Conservation (phyloP, 1,284 basidiomycete genomes). For the Marasmius oreades region DNA sequence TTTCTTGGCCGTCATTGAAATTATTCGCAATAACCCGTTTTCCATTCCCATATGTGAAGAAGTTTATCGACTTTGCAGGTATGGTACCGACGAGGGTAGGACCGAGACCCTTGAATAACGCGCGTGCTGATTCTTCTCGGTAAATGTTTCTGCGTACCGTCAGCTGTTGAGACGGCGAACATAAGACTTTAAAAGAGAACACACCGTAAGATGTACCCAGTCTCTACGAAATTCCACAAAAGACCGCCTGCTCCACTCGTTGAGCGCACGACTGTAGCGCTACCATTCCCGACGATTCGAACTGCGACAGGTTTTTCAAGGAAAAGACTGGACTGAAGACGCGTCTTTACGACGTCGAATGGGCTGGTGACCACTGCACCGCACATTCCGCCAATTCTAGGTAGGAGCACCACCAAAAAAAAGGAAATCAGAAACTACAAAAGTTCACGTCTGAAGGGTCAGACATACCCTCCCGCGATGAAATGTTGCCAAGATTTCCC, state of each 20-base stretch:
- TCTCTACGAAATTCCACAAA: conserved; percentile 94
- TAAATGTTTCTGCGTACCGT: conserved; percentile 70
- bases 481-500: conserved; percentile 85
- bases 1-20: conserved; percentile 85
- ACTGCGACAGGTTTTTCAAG: conserved; percentile 51
- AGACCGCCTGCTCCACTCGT: conserved; percentile 47
- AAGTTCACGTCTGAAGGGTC: too few species aligned
- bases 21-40: conserved; percentile 85
- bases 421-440: not conserved
- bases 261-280: conserved; percentile 38
- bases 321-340: conserved; percentile 91
- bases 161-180: not conserved
- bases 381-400: conserved; percentile 95
- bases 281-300: conserved; percentile 38
- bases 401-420: conserved; percentile 2
- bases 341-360: conserved; percentile 98
- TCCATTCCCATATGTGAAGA: conserved; percentile 98
- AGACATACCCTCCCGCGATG: conserved; percentile 82
- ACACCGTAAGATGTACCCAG: conserved; percentile 84
- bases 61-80: conserved; percentile 95
- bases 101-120: conserved; percentile 93
- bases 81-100: conserved; percentile 94
- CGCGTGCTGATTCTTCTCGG: conserved; percentile 83
- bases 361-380: conserved; percentile 96
- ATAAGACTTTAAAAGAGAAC: conserved; percentile 22